Evolutionary conservation across 257 asterid species (phyloP).

Genomic region (Handroanthus guayacan): DNA sequence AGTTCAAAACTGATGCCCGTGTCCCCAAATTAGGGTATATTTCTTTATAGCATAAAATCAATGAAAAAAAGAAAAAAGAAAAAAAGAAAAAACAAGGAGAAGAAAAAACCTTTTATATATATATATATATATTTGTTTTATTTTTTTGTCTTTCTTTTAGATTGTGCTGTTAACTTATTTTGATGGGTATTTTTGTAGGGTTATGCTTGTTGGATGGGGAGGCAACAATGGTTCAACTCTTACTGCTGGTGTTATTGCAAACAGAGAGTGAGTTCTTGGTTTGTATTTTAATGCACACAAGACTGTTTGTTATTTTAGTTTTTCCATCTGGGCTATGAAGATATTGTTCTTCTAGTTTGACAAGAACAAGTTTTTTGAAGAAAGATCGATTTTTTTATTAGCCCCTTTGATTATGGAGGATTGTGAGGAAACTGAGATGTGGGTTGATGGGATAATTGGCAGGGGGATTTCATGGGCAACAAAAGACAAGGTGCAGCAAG

Average conservation of each 20-base stretch:
- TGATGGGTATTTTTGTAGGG: slow-evolving; percentile 50
- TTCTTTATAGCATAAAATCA: neutral
- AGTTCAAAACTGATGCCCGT: slow-evolving; percentile 76
- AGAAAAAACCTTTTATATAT: neutral
- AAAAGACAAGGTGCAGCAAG: slow-evolving; percentile 88
- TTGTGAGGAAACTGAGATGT: slow-evolving; percentile 33
- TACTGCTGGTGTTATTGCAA: slow-evolving; percentile 91
- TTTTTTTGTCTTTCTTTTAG: neutral
- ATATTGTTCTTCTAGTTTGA: neutral
- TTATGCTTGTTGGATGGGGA: slow-evolving; percentile 99
- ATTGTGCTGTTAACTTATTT: neutral
- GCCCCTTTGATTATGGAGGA: neutral
- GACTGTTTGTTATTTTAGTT: neutral
- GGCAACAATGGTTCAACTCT: slow-evolving; percentile 98
- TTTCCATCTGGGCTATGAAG: neutral
- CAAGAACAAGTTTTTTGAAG: neutral
- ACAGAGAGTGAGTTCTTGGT: slow-evolving; percentile 75
- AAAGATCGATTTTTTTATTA: neutral
- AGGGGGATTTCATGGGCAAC: slow-evolving; percentile 99
- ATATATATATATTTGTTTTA: neutral
- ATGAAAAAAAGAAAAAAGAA: neutral
- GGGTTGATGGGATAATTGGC: slow-evolving; percentile 34
- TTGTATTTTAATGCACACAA: neutral
- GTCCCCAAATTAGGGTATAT: slow-evolving; percentile 92
- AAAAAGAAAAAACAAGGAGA: no score